Conservation (phyloP, 192 early-diverging fungal species). For the Jimgerdemannia flammicorona region DNA sequence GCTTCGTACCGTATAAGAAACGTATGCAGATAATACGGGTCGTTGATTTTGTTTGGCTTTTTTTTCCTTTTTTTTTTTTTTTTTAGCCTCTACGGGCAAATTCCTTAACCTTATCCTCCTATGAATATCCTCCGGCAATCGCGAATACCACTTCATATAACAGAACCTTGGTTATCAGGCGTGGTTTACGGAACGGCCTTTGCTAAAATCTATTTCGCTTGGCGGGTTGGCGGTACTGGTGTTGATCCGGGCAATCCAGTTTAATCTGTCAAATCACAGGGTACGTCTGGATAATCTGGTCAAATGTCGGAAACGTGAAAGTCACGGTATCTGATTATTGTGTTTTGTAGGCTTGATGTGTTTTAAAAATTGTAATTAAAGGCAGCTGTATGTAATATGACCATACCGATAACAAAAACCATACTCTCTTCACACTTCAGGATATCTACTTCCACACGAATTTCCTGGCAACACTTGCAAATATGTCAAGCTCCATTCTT, state of each 20-base stretch:
- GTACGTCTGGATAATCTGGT: constrained; percentile 18
- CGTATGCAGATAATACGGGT: not conserved
- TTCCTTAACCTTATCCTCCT: not conserved
- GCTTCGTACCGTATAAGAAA: not conserved
- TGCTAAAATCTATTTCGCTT: constrained; percentile 59
- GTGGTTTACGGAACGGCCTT: constrained; percentile 68
- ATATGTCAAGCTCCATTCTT: constrained; percentile 54
- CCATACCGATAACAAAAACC: not conserved
- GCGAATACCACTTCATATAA: not conserved
- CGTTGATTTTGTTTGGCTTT: no score
- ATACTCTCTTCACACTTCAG: constrained; percentile 34
- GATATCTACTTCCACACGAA: constrained; percentile 68
- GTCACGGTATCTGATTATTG: not conserved
- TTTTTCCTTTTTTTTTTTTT: no score
- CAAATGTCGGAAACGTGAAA: no score
- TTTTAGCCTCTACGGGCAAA: not conserved
- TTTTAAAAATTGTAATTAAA: not conserved
- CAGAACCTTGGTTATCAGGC: constrained; percentile 55
- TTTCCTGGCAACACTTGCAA: constrained; percentile 60
- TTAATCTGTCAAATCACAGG: constrained; percentile 65
- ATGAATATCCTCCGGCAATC: not conserved
- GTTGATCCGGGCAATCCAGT: constrained; percentile 59
- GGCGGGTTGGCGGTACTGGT: constrained; percentile 66
- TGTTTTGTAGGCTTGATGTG: not conserved
- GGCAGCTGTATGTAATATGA: no score